Evolutionary conservation across 2,329 filamentous ascomycete genomes (phyloP), one percentile per base, ranked within the genome.

Genomic region (Ilyonectria destructans): DNA sequence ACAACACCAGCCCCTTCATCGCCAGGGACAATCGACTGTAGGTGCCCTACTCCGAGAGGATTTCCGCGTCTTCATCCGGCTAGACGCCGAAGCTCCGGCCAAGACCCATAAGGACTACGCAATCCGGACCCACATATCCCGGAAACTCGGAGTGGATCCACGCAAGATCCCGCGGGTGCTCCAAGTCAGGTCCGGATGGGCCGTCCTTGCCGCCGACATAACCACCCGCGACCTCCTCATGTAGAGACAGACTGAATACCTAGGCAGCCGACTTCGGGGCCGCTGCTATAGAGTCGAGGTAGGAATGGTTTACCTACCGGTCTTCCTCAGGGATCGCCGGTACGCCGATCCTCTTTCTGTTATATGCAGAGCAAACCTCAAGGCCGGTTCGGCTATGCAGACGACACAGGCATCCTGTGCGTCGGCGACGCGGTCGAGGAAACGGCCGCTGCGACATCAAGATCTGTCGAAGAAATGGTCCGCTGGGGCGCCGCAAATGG

Each of bases 51-150:
- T 51, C 58, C 55, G 62, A 29, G 65, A 68, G 35, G 63, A 65
- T 56, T 63, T 67, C 49, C 45, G 66, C 5, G 63, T 68, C 61
- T 69, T 71, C 31, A 58, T 71, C 60, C 67, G 66, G 29, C 66
- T 69, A 15, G 63, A 58, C 12, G 57, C 59, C 40, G 52, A 58
- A 33, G 63, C 66, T 29, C 62, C 62, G 51, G 69, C 66, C 26
- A 65, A 58, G 56, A 49, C 59, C 57, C 57, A 68, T 19, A 67
- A 26, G 9, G 35, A 51, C 46, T 69, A 68, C 51, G 67, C 54
- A n/a, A 58, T 63, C 45, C 61, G 45, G 54, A 33, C 49, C 40
- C 37, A 56, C 6, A 60, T 55, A 29, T 46, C 13, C 23, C 21
- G 43, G 58, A 68, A 65, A 65, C 57, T 62, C 51, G 62, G 55